Evolutionary conservation across 768 basidiomycete genomes (phyloP).

Genomic region (Mycena rebaudengoi): DNA sequence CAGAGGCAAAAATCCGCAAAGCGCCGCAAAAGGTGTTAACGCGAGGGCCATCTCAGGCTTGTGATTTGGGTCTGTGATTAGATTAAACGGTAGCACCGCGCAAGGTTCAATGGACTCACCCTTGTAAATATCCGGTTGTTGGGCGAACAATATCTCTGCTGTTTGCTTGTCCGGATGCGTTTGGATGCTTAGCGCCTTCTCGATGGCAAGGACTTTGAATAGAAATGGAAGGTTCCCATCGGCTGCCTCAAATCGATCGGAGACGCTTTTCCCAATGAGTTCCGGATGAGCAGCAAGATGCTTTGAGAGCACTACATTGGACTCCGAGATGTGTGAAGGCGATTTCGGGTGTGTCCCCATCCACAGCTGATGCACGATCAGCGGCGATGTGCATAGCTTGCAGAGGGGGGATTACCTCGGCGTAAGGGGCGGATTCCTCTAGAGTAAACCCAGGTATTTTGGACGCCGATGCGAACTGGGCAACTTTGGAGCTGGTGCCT

Average conservation of each 20-base stretch:
- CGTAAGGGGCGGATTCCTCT: constrained; percentile 82
- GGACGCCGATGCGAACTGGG: constrained; percentile 76
- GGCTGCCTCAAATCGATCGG: constrained; percentile 60
- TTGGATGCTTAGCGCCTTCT: constrained; percentile 91
- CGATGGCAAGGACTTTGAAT: constrained; percentile 91
- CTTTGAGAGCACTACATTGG: constrained; percentile 56
- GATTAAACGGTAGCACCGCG: background rate
- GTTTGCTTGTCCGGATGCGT: constrained; percentile 90
- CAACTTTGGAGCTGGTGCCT: constrained; percentile 85
- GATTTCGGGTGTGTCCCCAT: constrained; percentile 95
- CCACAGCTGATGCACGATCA: constrained; percentile 76
- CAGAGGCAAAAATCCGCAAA: constrained; percentile 94
- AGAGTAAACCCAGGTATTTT: constrained; percentile 70
- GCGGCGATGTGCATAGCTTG: background rate
- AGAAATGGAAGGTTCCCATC: constrained; percentile 86
- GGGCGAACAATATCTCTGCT: constrained; percentile 72
- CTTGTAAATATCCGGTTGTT: constrained; percentile 88
- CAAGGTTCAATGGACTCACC: constrained; percentile 54
- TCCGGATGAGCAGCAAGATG: constrained; percentile 72
- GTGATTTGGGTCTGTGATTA: constrained; percentile 83
- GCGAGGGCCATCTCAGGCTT: constrained; percentile 99
- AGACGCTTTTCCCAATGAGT: constrained; percentile 71
- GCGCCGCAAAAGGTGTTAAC: constrained; percentile 85
- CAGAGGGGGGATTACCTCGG: constrained; percentile 69
- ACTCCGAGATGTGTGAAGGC: constrained; percentile 50